These are phyloP conservation scores for Cercis canadensis DNA, from an alignment of 306 rosid species.

Conservation along the genomic window DNA sequence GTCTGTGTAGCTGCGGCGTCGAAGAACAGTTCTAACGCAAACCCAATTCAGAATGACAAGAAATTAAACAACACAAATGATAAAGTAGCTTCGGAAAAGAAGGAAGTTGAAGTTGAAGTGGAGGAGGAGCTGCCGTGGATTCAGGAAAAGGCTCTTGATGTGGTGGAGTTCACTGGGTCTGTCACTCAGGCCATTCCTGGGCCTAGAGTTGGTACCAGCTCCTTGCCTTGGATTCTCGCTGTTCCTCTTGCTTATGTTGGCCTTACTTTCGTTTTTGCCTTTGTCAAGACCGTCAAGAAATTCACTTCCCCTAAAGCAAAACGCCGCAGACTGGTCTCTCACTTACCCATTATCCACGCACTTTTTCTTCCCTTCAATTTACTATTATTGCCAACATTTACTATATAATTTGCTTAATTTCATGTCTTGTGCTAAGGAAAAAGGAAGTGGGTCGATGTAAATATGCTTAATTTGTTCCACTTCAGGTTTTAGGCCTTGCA, in stretches of 20 bases:
- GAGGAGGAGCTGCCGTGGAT: conserved; percentile 95
- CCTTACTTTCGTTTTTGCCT: conserved; percentile 76
- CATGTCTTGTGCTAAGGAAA: too few relatives aligned
- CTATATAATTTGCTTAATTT: neutral
- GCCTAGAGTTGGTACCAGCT: conserved; percentile 83
- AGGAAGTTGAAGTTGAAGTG: conserved; percentile 56
- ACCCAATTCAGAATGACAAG: conserved; percentile 12
- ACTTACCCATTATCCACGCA: neutral
- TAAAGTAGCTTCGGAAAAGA: conserved; percentile 14
- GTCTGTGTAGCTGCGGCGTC: conserved; percentile 37
- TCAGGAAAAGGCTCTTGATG: conserved; percentile 92
- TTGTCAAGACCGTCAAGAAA: conserved; percentile 70
- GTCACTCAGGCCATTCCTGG: conserved; percentile 94
- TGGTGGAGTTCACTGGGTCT: conserved; percentile 92
- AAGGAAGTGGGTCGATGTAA: neutral
- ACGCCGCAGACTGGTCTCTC: conserved; percentile 72
- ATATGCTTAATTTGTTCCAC: neutral
- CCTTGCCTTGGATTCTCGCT: conserved; percentile 92
- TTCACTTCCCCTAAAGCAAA: conserved; percentile 83
- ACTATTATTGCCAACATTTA: neutral
- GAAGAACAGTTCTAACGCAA: conserved; percentile 35
- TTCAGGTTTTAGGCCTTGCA: neutral
- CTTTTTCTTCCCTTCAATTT: neutral
- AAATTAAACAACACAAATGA: neutral
- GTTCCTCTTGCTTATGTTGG: conserved; percentile 76